Base-by-base conservation (phyloP, 345 rosid genomes). In the Chamaenerion angustifolium region DNA sequence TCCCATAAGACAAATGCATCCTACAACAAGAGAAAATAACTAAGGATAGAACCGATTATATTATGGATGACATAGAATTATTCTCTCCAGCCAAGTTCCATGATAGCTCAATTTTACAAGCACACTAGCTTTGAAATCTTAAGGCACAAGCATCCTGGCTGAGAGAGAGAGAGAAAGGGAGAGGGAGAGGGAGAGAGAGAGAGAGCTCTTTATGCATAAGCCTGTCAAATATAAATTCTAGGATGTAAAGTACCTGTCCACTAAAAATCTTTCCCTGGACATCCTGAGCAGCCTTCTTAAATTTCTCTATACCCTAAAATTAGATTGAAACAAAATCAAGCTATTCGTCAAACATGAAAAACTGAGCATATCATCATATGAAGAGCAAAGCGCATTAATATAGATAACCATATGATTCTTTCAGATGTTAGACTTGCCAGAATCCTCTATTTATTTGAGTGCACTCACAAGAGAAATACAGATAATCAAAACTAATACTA, bases 1-100 rank as follows among this genome's bases (percentile, higher is more conserved):
- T 87, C 96, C 98, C 96, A 92, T 64, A 92, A 68, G 69, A 87
- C 54, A 73, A 92, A 87, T 56, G 96, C 96, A 68, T 84, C 95
- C 96, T 87, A 82, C 72, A 79, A 63, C 53, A 52, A 48, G 31
- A 25, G 51, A 42, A 12, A 48, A 16, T 51, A 4, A 15, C 13
- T 23, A 11, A 46, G 47, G 43, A 31, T 25, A 51, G 40, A 25
- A 15, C 43, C 10, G 18, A 40, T 14, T 42, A 8, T 5, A 54
- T 6, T 11, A 19, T 35, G 11, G 42, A 45, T 8, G 8, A 31
- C 8, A 7, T 5, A 31, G 37, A 31, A 4, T 31, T 31, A 7
- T 31, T 31, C 37, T 31, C 8, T 8, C 27, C 5, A 31, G 3
- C 37, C 10, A 31, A 31, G 2, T 1, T 7, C 7, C 5, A 8